Conservation (phyloP, 371 early-diverging fungal species). For the Mucor saturninus region DNA sequence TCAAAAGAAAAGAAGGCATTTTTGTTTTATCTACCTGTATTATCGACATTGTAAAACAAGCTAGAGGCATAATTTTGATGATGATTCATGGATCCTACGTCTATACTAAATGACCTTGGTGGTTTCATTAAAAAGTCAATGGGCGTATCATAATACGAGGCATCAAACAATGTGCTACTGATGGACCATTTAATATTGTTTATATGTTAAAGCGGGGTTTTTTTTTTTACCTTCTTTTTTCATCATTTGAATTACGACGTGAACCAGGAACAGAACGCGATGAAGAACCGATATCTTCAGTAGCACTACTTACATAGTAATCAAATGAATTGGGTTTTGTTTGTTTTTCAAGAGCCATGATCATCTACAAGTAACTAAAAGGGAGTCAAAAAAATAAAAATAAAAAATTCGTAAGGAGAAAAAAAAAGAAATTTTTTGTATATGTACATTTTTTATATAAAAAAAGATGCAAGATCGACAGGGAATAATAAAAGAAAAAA, state of each 20-base stretch:
- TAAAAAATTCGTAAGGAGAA: background rate
- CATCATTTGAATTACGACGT: conserved; percentile 42
- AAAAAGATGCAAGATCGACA: conserved; percentile 13
- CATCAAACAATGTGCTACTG: background rate
- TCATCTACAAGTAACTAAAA: conserved; percentile 5
- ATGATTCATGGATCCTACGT: conserved; percentile 36
- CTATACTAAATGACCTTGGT: conserved; percentile 41
- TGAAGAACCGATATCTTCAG: background rate
- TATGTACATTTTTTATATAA: background rate
- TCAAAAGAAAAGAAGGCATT: conserved; percentile 2
- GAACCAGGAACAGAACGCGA: conserved; percentile 46
- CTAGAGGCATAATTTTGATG: conserved; percentile 3
- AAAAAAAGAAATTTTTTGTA: background rate
- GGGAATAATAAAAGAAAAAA: conserved; percentile 10
- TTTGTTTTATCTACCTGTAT: conserved; percentile 5
- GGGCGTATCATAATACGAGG: conserved; percentile 10
- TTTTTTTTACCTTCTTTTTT: conserved; percentile 13
- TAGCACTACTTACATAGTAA: conserved; percentile 1
- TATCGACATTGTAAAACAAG: conserved; percentile 4
- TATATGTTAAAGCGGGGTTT: background rate
- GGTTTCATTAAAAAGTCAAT: conserved; percentile 25
- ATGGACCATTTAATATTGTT: too few species aligned
- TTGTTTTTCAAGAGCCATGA: conserved; percentile 25
- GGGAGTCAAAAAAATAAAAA: background rate
- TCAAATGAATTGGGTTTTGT: conserved; percentile 12